Evolutionary conservation across 73 alveolate genomes (phyloP).

Genomic region (Tetrahymena elliotti): DNA sequence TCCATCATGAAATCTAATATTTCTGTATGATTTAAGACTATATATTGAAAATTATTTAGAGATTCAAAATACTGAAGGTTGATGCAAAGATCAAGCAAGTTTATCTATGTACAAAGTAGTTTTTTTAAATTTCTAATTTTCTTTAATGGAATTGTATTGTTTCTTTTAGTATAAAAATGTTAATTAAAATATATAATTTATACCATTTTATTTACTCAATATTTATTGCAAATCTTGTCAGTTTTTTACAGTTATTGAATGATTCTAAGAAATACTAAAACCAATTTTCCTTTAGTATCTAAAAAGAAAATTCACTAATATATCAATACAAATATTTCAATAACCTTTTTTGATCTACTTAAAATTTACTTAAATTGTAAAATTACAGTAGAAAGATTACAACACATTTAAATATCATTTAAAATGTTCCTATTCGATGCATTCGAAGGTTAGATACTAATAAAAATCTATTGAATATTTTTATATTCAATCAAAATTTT

Average conservation of each 20-base stretch:
- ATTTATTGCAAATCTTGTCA: neutral
- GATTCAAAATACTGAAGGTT: neutral
- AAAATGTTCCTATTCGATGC: neutral
- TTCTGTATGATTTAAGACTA: neutral
- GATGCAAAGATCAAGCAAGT: neutral
- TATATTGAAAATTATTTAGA: too few species aligned
- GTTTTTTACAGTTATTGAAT: neutral
- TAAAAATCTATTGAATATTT: too few species aligned
- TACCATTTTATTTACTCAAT: neutral
- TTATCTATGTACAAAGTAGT: neutral
- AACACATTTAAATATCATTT: neutral
- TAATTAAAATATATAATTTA: too few species aligned
- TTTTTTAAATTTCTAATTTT: neutral
- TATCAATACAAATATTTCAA: too few species aligned
- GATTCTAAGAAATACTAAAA: neutral
- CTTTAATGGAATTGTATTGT: neutral
- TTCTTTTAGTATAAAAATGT: neutral
- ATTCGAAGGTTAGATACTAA: neutral
- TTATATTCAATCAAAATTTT: too few species aligned
- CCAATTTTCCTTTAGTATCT: neutral
- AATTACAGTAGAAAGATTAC: neutral
- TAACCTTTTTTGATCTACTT: neutral
- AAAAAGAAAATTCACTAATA: neutral
- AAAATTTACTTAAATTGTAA: neutral
- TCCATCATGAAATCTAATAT: too few species aligned